Conservation (phyloP, 2,329 filamentous ascomycete species). For the Beauveria varroae region DNA sequence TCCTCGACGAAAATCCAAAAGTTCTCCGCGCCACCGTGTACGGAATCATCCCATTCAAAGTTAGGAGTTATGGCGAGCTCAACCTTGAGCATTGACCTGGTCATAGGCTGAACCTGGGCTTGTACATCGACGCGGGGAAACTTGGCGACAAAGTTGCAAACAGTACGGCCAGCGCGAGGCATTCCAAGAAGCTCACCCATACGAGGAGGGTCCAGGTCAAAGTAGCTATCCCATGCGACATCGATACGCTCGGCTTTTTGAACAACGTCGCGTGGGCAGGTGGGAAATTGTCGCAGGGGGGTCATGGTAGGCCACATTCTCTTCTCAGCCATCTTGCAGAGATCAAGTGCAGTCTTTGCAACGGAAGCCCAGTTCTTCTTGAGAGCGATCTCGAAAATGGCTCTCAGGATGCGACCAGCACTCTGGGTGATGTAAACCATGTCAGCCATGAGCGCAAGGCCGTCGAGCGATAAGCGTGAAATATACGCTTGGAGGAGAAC, state of each 20-base stretch:
- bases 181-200: conserved; percentile 93
- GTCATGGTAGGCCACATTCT: conserved; percentile 99
- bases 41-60: conserved; percentile 86
- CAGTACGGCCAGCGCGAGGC: conserved; percentile 77
- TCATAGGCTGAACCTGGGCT: conserved; percentile 90
- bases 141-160: conserved; percentile 81
- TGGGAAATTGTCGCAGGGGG: conserved; percentile 81
- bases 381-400: conserved; percentile 93
- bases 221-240: conserved; percentile 88
- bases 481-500: conserved; percentile 95
- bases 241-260: conserved; percentile 93
- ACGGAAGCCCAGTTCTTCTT: conserved; percentile 95
- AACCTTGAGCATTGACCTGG: conserved; percentile 82
- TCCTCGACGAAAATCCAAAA: conserved; percentile 99
- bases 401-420: conserved; percentile 88
- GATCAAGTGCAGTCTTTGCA: conserved; percentile 81
- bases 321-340: conserved; percentile 99
- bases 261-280: conserved; percentile 75
- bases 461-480: conserved; percentile 86
- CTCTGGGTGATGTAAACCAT: conserved; percentile 98
- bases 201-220: conserved; percentile 89
- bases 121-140: conserved; percentile 91
- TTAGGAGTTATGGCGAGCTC: conserved; percentile 89
- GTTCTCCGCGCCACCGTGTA: conserved; percentile 82
- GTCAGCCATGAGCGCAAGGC: conserved; percentile 92